A percentile compares a stretch with the other conserved stretches of the same genome.
phyloP scores from a whole-genome alignment of 345 rosid species.

The Aegle marmelos region DNA sequence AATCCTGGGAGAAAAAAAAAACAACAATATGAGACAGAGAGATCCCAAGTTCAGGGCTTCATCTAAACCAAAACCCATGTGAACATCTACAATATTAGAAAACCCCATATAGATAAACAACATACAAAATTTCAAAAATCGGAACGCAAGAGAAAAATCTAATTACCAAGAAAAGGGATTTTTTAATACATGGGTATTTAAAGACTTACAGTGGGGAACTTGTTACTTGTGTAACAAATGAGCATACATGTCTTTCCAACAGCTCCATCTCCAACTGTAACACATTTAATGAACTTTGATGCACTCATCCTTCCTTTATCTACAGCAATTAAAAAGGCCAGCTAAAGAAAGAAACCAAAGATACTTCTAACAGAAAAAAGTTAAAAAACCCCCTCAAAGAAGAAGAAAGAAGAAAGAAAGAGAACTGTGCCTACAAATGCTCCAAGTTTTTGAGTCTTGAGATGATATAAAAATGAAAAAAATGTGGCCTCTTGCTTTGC shows the following conservation, averaged over 20 bases:
- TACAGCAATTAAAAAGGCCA: conserved; percentile 10
- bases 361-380: conserved; percentile 26
- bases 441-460: neutral
- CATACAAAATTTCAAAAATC: neutral
- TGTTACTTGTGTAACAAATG: conserved; percentile 96
- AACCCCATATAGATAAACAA: conserved; percentile 16
- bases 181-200: conserved; percentile 16
- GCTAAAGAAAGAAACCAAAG: conserved; percentile 14
- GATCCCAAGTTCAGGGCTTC: neutral
- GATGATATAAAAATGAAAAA: neutral
- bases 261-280: conserved; percentile 99
- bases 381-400: conserved; percentile 9
- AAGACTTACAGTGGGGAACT: conserved; percentile 87
- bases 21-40: conserved; percentile 9
- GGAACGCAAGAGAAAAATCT: neutral
- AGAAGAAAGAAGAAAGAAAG: conserved; percentile 16
- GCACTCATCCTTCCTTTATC: conserved; percentile 63
- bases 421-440: conserved; percentile 8
- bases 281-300: conserved; percentile 97
- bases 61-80: neutral
- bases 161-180: neutral
- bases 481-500: neutral
- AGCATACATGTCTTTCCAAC: conserved; percentile 99
- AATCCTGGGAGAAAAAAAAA: conserved; percentile 55
- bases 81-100: neutral